These are phyloP conservation scores for cucumber (Cucumis sativus) DNA, from an alignment of 306 rosid species.

Conservation along the genomic window Cucumber_9930_V3 NC_026661.2:22265501-22266000, in stretches of 20 bases:
- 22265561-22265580: conserved; percentile 91
- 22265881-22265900: conserved; percentile 96
- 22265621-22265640: conserved; percentile 90
- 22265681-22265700: not conserved
- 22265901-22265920: conserved; percentile 85
- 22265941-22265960: conserved; percentile 13
- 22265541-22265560: conserved; percentile 98
- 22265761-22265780: not conserved
- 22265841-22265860: conserved; percentile 92
- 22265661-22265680: not conserved
- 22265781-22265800: conserved; percentile 20
- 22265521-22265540: conserved; percentile 85
- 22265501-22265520: conserved; percentile 75
- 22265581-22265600: conserved; percentile 86
- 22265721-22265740: not conserved
- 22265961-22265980: conserved; percentile 14
- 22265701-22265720: not conserved
- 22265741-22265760: not conserved
- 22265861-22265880: conserved; percentile 96
- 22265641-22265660: not conserved
- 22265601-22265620: conserved; percentile 84
- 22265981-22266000: not conserved
- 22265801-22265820: conserved; percentile 84
- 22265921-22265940: conserved; percentile 9
- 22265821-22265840: conserved; percentile 55